Conservation (phyloP, 1,284 basidiomycete species). For the Ustilago trichophora region DNA sequence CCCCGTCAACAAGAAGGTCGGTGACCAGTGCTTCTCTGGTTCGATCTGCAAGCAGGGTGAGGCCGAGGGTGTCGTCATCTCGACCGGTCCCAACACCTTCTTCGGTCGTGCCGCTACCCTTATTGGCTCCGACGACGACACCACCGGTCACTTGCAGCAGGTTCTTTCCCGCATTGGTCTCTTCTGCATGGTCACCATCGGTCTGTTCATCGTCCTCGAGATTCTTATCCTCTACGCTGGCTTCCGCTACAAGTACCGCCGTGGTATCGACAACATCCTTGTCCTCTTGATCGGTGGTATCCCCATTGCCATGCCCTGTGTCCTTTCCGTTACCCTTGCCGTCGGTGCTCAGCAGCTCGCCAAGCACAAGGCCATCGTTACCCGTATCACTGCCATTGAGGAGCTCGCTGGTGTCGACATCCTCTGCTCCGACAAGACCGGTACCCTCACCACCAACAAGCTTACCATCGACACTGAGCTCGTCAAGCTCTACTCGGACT, state of each 20-base stretch:
- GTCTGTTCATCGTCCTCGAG: conserved; percentile 91
- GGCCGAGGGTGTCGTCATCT: conserved; percentile 87
- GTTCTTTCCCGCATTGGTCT: conserved; percentile 90
- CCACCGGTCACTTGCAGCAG: conserved; percentile 75
- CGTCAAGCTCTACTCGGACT: conserved; percentile 88
- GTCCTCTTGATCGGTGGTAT: conserved; percentile 99
- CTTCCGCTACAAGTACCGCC: conserved; percentile 74
- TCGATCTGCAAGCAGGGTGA: conserved; percentile 78
- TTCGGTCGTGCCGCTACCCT: conserved; percentile 93
- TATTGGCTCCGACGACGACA: conserved; percentile 92
- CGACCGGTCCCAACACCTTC: conserved; percentile 87
- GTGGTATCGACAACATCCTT: conserved; percentile 88
- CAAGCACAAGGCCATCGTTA: conserved; percentile 92
- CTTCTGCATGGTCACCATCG: conserved; percentile 85
- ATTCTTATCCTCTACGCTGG: conserved; percentile 93
- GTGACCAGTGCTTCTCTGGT: conserved; percentile 75
- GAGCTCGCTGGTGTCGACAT: conserved; percentile 91
- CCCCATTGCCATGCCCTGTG: conserved; percentile 94
- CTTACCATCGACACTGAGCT: conserved; percentile 94
- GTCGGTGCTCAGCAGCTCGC: conserved; percentile 95
- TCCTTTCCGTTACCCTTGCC: conserved; percentile 95
- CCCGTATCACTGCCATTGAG: conserved; percentile 93
- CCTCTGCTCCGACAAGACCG: conserved; percentile 97
- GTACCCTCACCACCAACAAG: conserved; percentile 94
- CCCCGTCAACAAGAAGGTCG: conserved; percentile 82